Evolutionary conservation across 2,329 filamentous ascomycete species (phyloP).

Genomic region (Zopfia rhizophila): DNA sequence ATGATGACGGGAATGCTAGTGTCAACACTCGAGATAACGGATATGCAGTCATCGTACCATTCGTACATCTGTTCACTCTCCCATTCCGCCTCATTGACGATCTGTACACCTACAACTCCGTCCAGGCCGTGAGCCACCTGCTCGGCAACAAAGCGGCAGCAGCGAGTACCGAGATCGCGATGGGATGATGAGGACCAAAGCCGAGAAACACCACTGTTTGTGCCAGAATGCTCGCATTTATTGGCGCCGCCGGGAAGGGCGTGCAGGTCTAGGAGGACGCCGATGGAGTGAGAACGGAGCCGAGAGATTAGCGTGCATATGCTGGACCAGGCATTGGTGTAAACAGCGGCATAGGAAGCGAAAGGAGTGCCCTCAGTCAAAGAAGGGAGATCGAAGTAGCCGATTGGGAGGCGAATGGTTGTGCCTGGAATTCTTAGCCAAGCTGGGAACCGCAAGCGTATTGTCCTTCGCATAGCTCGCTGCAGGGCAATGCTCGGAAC

Average conservation of each 20-base stretch:
- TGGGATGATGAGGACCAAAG: slow-evolving; percentile 61
- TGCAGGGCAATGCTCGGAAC: too few species aligned
- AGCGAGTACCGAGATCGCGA: slow-evolving; percentile 59
- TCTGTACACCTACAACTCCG: slow-evolving; percentile 65
- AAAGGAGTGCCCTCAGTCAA: slow-evolving; percentile 65
- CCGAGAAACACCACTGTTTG: slow-evolving; percentile 61
- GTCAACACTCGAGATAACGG: slow-evolving; percentile 60
- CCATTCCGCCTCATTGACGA: slow-evolving; percentile 67
- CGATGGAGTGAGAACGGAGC: slow-evolving; percentile 61
- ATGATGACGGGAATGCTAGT: slow-evolving; percentile 65
- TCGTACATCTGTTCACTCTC: slow-evolving; percentile 64
- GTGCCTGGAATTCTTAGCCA: too few species aligned
- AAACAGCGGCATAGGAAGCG: slow-evolving; percentile 59
- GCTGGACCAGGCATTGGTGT: slow-evolving; percentile 63
- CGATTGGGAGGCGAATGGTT: slow-evolving; percentile 68
- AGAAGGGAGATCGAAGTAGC: slow-evolving; percentile 65
- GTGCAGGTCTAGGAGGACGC: slow-evolving; percentile 68
- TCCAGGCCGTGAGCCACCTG: slow-evolving; percentile 56
- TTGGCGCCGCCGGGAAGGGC: slow-evolving; percentile 69
- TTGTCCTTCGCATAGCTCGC: not conserved
- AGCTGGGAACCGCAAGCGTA: not conserved
- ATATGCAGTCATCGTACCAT: slow-evolving; percentile 66
- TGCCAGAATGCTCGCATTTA: slow-evolving; percentile 65
- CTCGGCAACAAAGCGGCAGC: slow-evolving; percentile 62
- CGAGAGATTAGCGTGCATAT: slow-evolving; percentile 60